These are phyloP conservation scores for Xylaria cubensis DNA, from an alignment of 495 filamentous ascomycete species.

Conservation along the genomic window DNA sequence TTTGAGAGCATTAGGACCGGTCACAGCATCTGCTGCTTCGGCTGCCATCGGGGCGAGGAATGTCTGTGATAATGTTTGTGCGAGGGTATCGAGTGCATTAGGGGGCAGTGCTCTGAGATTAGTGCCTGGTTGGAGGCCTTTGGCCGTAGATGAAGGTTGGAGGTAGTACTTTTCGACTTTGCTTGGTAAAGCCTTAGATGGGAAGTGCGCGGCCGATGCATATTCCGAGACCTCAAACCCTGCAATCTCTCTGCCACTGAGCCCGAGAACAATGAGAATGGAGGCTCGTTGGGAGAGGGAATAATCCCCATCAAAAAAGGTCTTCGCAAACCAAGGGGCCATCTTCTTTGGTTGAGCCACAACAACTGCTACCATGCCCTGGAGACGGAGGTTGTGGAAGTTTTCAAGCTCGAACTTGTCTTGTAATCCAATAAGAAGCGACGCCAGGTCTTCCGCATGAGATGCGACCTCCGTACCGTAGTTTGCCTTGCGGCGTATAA, in stretches of 20 bases:
- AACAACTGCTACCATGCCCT: conserved; percentile 84
- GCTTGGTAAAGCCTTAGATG: conserved; percentile 74
- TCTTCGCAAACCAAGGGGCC: conserved; percentile 81
- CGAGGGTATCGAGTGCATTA: conserved; percentile 67
- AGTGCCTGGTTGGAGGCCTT: conserved; percentile 31
- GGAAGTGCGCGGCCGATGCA: conserved; percentile 60
- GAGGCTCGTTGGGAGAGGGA: conserved; percentile 82
- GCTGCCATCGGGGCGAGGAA: conserved; percentile 84
- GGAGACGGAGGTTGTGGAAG: conserved; percentile 78
- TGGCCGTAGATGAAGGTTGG: conserved; percentile 25
- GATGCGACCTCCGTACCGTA: conserved; percentile 88
- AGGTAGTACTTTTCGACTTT: conserved; percentile 60
- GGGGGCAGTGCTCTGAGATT: conserved; percentile 55
- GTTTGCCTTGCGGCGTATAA: conserved; percentile 87
- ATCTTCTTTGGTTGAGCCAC: conserved; percentile 77
- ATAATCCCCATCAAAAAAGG: conserved; percentile 91
- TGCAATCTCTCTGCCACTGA: conserved; percentile 86
- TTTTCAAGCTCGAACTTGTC: conserved; percentile 78
- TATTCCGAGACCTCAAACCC: conserved; percentile 73
- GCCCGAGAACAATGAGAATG: conserved; percentile 79
- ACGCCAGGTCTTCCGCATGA: conserved; percentile 80
- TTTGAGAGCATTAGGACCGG: conserved; percentile 85
- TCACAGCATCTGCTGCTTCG: conserved; percentile 68
- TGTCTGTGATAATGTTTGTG: conserved; percentile 65
- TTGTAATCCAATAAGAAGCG: conserved; percentile 75